Base-by-base conservation (phyloP, 176 grass and related monocot species). In the Metroxylon sagu region DNA sequence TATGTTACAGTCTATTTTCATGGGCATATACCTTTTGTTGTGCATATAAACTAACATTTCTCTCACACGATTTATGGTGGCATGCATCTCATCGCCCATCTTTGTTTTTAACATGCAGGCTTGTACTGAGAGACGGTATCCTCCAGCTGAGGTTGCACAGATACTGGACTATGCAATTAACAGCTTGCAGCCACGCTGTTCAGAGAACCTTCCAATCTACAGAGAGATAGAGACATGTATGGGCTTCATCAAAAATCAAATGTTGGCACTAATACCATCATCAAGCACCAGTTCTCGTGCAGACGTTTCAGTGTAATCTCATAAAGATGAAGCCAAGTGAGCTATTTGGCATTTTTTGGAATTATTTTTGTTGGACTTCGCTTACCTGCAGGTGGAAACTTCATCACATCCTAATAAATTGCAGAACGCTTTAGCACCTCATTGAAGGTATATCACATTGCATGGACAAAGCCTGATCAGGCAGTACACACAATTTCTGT, bases 101-200 rank as follows among this genome's bases (percentile, higher is more conserved):
- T 65, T 25, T 63, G 5, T 29, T 43, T 49, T 68, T 65, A 49
- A 26, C 1, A 26, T 52, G 66, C 77, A 89, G 81, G 70, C 5
- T 2, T 78, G 79, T 62, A 71, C 77, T 2, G 77, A 74, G 18
- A 35, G 67, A 48, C 65, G 60, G 26, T 68, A 68, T 56, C 81
- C 77, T 0, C 74, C 62, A 49, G 70, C 74, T 1, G 66, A 68
- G 5, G 26, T 85, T 71, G 74, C 67, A 52, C 59, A 71, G 10
- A 79, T 89, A 54, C 52, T 89, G 81, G 81, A 89, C 57, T 30
- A n/a, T 21, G 77, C 53, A 64, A 55, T 52, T 17, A 17, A 53
- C 19, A 89, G 69, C 70, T 63, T 85, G 35, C 86, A 52, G 16
- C 86, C 86, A 50, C 71, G 57, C 26, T 75, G 70, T 68, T 66